Conservation (phyloP, 2,329 filamentous ascomycete genomes). For the Fusarium coffeatum region DNA sequence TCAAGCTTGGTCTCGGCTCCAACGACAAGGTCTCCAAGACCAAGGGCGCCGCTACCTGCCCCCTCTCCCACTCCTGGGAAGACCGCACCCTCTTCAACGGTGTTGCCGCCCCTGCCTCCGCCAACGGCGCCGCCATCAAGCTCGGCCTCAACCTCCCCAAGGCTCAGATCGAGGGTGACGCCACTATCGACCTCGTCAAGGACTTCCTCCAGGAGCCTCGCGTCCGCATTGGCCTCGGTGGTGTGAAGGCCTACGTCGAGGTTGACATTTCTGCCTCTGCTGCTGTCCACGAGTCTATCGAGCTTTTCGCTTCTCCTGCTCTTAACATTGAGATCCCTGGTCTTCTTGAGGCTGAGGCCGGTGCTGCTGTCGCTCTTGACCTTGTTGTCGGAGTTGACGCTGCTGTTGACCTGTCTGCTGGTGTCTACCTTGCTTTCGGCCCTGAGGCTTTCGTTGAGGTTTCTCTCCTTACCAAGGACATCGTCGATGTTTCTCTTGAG, state of each 20-base stretch:
- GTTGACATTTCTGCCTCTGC: conserved; percentile 59
- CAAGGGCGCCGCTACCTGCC: conserved; percentile 9
- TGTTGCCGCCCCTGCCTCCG: conserved; percentile 34
- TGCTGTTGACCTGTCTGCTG: conserved; percentile 61
- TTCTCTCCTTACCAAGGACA: conserved; percentile 55
- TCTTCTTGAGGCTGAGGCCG: conserved; percentile 53
- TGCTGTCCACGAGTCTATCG: conserved; percentile 62
- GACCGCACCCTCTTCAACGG: conserved; percentile 33
- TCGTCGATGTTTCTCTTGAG: conserved; percentile 56
- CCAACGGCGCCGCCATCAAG: conserved; percentile 34
- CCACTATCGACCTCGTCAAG: conserved; percentile 57
- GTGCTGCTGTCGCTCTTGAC: conserved; percentile 62
- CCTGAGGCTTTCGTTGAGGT: conserved; percentile 57
- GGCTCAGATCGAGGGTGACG: conserved; percentile 60
- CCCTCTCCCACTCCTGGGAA: conserved; percentile 30
- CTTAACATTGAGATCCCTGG: conserved; percentile 55
- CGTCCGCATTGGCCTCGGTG: conserved; percentile 60
- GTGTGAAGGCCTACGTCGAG: conserved; percentile 64
- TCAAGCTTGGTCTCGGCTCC: background rate
- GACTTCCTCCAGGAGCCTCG: conserved; percentile 55
- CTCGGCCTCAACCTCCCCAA: conserved; percentile 43
- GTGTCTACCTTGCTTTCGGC: conserved; percentile 60
- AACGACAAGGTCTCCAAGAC: background rate
- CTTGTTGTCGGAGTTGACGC: conserved; percentile 63
- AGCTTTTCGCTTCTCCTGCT: conserved; percentile 58